Evolutionary conservation across 2,329 filamentous ascomycete genomes (phyloP).

Genomic region (Coniochaeta sp.): DNA sequence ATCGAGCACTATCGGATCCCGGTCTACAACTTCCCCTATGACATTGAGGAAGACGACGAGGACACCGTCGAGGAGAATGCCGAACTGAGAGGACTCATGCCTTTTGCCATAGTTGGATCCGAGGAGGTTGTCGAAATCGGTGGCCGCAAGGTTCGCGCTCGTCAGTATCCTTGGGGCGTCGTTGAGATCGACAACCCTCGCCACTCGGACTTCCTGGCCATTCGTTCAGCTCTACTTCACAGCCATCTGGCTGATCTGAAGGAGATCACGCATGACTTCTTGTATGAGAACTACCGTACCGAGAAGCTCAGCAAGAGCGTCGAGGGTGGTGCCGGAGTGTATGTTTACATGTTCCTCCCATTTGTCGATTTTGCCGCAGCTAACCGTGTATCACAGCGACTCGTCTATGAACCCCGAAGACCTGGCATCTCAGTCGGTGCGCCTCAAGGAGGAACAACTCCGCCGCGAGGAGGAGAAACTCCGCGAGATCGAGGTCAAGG

Average conservation of each 20-base stretch:
- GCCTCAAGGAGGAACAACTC: conserved; percentile 98
- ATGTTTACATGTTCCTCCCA: conserved; percentile 37
- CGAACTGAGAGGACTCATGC: conserved; percentile 94
- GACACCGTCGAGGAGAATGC: conserved; percentile 99
- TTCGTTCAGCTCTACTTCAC: conserved; percentile 92
- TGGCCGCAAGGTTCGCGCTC: conserved; percentile 82
- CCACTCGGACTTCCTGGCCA: conserved; percentile 96
- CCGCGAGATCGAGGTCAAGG: conserved; percentile 98
- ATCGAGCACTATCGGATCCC: conserved; percentile 99
- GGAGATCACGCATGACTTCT: conserved; percentile 99
- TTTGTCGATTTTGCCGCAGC: conserved; percentile 3
- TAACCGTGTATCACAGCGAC: conserved; percentile 47
- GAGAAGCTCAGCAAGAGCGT: conserved; percentile 99
- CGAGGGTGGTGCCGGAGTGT: conserved; percentile 81
- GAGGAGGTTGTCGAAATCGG: conserved; percentile 94
- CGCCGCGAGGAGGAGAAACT: conserved; percentile 99
- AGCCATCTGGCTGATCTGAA: conserved; percentile 97
- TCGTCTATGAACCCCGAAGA: conserved; percentile 98
- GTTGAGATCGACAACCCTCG: conserved; percentile 99
- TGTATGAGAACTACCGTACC: conserved; percentile 99
- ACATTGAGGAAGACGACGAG: conserved; percentile 98
- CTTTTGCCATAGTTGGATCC: conserved; percentile 96
- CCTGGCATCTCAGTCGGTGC: conserved; percentile 91
- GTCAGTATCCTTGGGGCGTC: conserved; percentile 98
- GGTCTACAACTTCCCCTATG: conserved; percentile 99